A percentile compares a stretch with the other conserved stretches of the same genome.
These are phyloP conservation scores for Colletotrichum siamense DNA, from an alignment of 2,329 filamentous ascomycete species.

Conservation along the genomic window DNA sequence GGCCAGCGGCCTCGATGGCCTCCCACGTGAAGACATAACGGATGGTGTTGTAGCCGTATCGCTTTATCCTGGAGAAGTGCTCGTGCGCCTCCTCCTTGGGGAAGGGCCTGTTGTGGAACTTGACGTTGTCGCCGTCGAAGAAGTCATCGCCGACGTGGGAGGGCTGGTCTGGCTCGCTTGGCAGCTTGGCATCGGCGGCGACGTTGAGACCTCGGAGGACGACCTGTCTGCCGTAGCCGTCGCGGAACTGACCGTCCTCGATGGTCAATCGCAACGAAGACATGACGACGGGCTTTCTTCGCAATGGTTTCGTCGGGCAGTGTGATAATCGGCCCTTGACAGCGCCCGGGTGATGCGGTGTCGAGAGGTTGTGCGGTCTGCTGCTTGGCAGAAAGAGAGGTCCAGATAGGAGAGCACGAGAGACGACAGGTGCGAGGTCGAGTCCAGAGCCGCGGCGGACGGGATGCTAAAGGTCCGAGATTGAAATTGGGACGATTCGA, in stretches of 20 bases:
- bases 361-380: not conserved
- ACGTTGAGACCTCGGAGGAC: conserved; percentile 93
- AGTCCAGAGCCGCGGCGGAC: not conserved
- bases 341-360: not conserved
- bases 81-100: conserved; percentile 79
- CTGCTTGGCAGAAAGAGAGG: not conserved
- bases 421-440: not conserved
- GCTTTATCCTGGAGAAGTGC: conserved; percentile 85
- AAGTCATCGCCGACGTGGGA: conserved; percentile 82
- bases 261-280: conserved; percentile 78
- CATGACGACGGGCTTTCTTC: conserved; percentile 56
- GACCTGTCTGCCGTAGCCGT: conserved; percentile 81
- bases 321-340: not conserved
- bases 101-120: conserved; percentile 88
- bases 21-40: conserved; percentile 99
- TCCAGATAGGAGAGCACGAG: conserved; percentile 2
- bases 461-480: conserved; percentile 16
- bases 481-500: conserved; percentile 20
- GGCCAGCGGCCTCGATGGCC: conserved; percentile 92
- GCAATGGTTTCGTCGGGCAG: not conserved
- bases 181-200: conserved; percentile 88
- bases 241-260: conserved; percentile 85
- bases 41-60: conserved; percentile 95
- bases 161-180: conserved; percentile 79
- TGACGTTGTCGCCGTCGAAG: conserved; percentile 91